Conservation (phyloP, 257 asterid genomes). For the Penstemon eatonii region DNA sequence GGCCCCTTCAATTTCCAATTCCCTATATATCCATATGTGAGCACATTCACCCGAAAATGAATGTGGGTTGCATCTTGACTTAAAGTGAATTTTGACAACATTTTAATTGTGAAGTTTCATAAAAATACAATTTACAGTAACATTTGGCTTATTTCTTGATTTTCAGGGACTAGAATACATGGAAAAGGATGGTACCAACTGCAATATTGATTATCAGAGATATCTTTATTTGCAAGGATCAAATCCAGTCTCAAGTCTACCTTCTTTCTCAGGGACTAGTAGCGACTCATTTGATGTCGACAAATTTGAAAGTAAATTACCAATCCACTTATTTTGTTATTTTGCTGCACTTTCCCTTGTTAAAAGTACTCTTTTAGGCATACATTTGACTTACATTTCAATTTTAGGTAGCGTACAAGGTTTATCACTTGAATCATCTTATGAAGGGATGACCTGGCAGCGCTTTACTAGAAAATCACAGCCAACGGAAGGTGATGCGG, state of each 20-base stretch:
- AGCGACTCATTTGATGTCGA: slow-evolving; percentile 55
- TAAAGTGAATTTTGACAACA: not conserved
- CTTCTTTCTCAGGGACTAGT: slow-evolving; percentile 63
- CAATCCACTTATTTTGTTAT: slow-evolving; percentile 22
- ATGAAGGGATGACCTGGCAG: slow-evolving; percentile 44
- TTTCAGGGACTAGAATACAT: slow-evolving; percentile 48
- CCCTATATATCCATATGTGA: not conserved
- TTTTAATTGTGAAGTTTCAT: not conserved
- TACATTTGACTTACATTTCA: not conserved
- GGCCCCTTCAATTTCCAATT: not conserved
- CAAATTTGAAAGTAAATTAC: slow-evolving; percentile 54
- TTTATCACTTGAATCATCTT: slow-evolving; percentile 39
- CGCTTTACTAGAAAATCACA: slow-evolving; percentile 44
- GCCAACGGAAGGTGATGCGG: slow-evolving; percentile 50
- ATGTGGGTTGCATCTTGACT: no score
- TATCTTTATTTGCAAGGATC: slow-evolving; percentile 40
- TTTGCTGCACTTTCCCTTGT: slow-evolving; percentile 10
- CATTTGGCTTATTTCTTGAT: slow-evolving; percentile 5
- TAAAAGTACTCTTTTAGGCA: not conserved
- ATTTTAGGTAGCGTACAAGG: slow-evolving; percentile 48
- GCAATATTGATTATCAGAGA: slow-evolving; percentile 39
- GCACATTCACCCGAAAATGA: not conserved
- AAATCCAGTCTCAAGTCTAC: slow-evolving; percentile 50
- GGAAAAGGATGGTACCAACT: slow-evolving; percentile 35
- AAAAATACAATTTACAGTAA: not conserved